Base-by-base conservation (phyloP, 2,329 filamentous ascomycete species). In the Curvularia sp. region DNA sequence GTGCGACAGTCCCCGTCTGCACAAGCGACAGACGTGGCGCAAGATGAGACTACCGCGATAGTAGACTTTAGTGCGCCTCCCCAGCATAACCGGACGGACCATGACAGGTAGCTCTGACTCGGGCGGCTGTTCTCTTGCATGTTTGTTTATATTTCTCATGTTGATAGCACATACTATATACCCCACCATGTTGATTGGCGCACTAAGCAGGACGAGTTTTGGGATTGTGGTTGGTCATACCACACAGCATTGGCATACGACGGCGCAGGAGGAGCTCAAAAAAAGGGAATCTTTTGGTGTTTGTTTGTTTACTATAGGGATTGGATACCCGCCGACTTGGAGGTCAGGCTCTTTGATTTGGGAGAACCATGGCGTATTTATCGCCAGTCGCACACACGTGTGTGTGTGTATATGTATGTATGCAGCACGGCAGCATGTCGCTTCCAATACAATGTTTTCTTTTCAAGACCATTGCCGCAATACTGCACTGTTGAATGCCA, bases 261-360 rank as follows among this genome's bases (percentile, higher is more conserved):
- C 58, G 68, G 68, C 68, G 68, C 63, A 67, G 38, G 51, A 54
- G 61, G 61, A 60, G 44, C 62, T 53, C 49, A 64, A 68, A 65
- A 55, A 64, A 67, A 28, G 26, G 64, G 52, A 51, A 39, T 42
- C 49, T 8, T 51, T 38, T 42, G 62, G 59, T 58, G 47, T 55
- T 57, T 57, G 8, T 31, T 10, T 31, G 9, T 31, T 31, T 58
- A 20, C 58, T 58, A 61, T 49, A 53, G 54, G 53, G 60, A 53
- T 57, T 61, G 66, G 67, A 74, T 74, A 74, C 71, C 72, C 70
- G 63, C 62, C 64, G 63, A 62, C 66, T 66, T 59, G 26, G 51
- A 66, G 53, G 64, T 59, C 65, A 60, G 62, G 63, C 63, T 69
- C 57, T 58, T 58, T 60, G 33, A 50, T 59, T 60, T 63, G 43